Conservation (phyloP, 2,329 filamentous ascomycete species). For the Bertia moriformis region DNA sequence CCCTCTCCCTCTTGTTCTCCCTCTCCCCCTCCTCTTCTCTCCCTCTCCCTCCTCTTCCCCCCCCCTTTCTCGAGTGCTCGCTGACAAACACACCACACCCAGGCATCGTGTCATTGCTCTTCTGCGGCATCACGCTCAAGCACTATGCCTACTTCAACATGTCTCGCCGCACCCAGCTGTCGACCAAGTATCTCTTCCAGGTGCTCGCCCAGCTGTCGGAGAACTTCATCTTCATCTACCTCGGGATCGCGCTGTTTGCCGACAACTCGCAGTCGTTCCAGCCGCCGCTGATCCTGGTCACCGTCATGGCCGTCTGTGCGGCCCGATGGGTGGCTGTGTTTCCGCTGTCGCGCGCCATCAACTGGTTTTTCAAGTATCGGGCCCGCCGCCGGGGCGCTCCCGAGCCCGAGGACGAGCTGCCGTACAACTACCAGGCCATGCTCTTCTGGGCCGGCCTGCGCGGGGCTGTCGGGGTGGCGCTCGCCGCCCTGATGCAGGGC, state of each 20-base stretch:
- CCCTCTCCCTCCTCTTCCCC: too few relatives aligned
- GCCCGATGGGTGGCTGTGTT: constrained; percentile 60
- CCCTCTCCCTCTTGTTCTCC: too few relatives aligned
- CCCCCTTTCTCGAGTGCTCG: not conserved
- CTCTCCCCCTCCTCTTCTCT: too few relatives aligned
- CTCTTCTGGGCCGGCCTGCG: constrained; percentile 64
- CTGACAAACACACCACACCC: not conserved
- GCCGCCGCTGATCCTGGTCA: constrained; percentile 59
- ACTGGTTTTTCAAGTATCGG: constrained; percentile 56
- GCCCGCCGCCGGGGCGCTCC: constrained; percentile 39
- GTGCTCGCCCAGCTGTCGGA: constrained; percentile 60
- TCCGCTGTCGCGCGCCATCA: constrained; percentile 54
- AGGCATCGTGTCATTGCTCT: constrained; percentile 64
- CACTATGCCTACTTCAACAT: constrained; percentile 74
- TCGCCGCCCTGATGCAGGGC: constrained; percentile 54
- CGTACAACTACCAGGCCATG: constrained; percentile 61
- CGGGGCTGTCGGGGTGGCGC: constrained; percentile 59
- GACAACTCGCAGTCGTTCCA: constrained; percentile 55
- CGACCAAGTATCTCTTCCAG: constrained; percentile 64
- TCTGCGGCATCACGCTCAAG: constrained; percentile 65
- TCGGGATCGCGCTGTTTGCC: constrained; percentile 60
- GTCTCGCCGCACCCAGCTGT: constrained; percentile 62
- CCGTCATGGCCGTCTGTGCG: constrained; percentile 55
- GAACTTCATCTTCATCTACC: constrained; percentile 71
- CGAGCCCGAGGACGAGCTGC: constrained; percentile 53